These are phyloP conservation scores for Melocanna baccifera DNA, from an alignment of 176 grass and related monocot species.

Conservation along the genomic window DNA sequence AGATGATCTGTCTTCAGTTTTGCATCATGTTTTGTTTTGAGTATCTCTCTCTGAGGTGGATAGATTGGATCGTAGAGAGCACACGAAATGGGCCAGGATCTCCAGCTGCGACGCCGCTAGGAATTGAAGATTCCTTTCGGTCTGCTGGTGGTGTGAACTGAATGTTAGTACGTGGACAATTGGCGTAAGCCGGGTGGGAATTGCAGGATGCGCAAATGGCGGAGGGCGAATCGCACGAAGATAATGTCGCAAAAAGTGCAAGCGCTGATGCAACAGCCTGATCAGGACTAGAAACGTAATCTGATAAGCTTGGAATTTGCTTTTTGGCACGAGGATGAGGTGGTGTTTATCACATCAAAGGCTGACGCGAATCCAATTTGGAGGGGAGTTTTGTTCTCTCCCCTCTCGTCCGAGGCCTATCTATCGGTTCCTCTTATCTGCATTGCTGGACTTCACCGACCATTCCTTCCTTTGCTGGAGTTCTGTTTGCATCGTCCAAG, in stretches of 20 bases:
- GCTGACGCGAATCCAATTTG: constrained; percentile 7
- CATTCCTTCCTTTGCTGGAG: no score
- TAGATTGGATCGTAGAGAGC: background rate
- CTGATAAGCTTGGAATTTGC: constrained; percentile 19
- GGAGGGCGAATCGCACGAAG: background rate
- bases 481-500: no score
- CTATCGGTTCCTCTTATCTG: background rate
- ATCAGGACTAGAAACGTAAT: background rate
- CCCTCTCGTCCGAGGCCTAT: background rate
- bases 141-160: background rate
- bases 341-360: background rate
- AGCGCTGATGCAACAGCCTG: background rate
- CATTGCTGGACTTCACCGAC: background rate
- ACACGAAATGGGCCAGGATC: background rate
- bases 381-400: no score
- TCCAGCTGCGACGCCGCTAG: no score
- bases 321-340: background rate
- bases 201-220: background rate
- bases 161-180: background rate
- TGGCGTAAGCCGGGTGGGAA: background rate
- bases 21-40: background rate
- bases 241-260: background rate
- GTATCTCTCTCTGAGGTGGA: background rate
- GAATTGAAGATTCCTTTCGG: background rate
- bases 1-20: background rate